Base-by-base conservation (phyloP, 176 grass and related monocot genomes). In the Carex parvula region DNA sequence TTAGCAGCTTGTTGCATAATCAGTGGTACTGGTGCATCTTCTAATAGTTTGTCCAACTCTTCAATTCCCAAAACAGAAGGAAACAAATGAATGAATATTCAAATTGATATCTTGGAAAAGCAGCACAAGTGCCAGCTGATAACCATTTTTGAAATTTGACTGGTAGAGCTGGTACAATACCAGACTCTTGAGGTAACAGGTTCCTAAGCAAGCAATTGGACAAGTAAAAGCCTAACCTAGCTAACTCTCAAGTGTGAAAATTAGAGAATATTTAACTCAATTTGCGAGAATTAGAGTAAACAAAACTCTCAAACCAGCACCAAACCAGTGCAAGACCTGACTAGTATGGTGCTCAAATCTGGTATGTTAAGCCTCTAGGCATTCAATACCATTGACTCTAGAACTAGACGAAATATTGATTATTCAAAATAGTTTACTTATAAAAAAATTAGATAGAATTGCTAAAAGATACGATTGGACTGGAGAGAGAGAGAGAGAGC, bases 31-130 rank as follows among this genome's bases (percentile, higher is more conserved):
- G 96, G 93, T 78, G 91, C 85, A 85, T 93, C 92, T 83, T 95
- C 96, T 80, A 95, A 84, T 81, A 98, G 80, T 76, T 86, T 93
- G 83, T 98, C 96, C 70, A 98, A 76, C 78, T 98, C 96, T 98
- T 88, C 57, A 85, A 56, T 58, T 75, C 17, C 17, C 35, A 71
- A 71, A 70, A 41, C 33, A 55, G 2, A 62, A 62, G 8, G 0
- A 57, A 57, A 57, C 2, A 33, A 18, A 78, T 30, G 7, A 78
- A 18, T 78, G 26, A 32, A 57, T 21, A 46, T 44, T 5, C 0
- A 1, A 71, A 71, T 9, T 41, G 33, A 70, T 41, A 35, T 71
- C 15, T 42, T 44, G 33, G 35, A 24, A 13, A 24, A 44, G 11
- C n/a, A 22, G 41, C 9, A 73, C 4, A 24, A 73, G n/a, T 22